A percentile compares a stretch with the other conserved stretches of the same genome.
Conservation (phyloP, 2,329 filamentous ascomycete genomes). For the Stagonosporopsis vannaccii region DNA sequence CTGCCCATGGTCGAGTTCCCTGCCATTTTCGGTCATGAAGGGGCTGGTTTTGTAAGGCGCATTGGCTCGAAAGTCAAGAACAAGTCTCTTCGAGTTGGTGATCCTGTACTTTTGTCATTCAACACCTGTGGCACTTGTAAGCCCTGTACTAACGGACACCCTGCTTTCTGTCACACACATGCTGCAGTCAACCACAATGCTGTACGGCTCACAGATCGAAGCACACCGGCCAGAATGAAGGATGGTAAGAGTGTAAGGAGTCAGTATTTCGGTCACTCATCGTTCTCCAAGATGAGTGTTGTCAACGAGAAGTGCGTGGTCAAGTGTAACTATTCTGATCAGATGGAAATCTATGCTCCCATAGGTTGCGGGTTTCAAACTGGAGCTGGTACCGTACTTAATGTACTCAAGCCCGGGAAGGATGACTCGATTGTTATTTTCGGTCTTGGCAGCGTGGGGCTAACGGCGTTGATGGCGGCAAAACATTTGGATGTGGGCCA, state of each 20-base stretch:
- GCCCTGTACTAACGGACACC: constrained; percentile 54
- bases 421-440: constrained; percentile 47
- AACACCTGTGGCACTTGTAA: constrained; percentile 55
- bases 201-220: constrained; percentile 2
- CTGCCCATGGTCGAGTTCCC: constrained; percentile 47
- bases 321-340: constrained; percentile 31
- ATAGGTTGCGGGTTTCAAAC: constrained; percentile 56
- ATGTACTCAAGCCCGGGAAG: constrained; percentile 40
- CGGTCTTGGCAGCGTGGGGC: constrained; percentile 53
- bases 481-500: constrained; percentile 35
- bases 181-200: constrained; percentile 57
- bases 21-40: constrained; percentile 61
- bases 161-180: constrained; percentile 55
- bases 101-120: constrained; percentile 57
- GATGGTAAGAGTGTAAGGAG: constrained; percentile 1
- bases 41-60: constrained; percentile 14
- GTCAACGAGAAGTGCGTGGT: constrained; percentile 19
- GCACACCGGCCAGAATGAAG: constrained; percentile 5
- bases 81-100: constrained; percentile 38
- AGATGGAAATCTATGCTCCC: constrained; percentile 48
- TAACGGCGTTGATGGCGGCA: constrained; percentile 52
- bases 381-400: constrained; percentile 53
- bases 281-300: constrained; percentile 17
- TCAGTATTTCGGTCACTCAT: constrained; percentile 28
- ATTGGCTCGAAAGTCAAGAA: constrained; percentile 13